Evolutionary conservation across 1,284 basidiomycete genomes (phyloP).

Genomic region (Exobasidium rhododendri): DNA sequence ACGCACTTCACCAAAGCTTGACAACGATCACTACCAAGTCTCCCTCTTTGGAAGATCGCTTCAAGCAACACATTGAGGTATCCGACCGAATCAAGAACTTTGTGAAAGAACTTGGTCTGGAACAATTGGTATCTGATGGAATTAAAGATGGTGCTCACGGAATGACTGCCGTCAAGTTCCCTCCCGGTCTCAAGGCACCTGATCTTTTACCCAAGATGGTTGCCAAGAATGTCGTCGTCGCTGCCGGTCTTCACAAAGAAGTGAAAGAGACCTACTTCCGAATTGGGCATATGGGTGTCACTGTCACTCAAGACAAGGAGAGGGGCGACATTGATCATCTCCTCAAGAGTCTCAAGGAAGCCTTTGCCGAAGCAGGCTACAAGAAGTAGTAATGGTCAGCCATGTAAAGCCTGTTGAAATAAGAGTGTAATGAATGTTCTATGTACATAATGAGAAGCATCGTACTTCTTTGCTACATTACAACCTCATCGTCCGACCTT

Average conservation of each 20-base stretch:
- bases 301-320: constrained; percentile 64
- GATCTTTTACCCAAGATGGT: constrained; percentile 58
- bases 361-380: constrained; percentile 58
- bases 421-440: too few species aligned
- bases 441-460: too few species aligned
- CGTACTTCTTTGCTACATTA: background rate
- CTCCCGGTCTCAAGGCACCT: constrained; percentile 44
- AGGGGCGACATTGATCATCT: constrained; percentile 70
- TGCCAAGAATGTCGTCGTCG: constrained; percentile 73
- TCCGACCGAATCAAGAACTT: constrained; percentile 72
- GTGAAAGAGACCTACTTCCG: constrained; percentile 67
- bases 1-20: constrained; percentile 80
- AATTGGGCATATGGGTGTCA: constrained; percentile 80
- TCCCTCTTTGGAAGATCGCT: constrained; percentile 71
- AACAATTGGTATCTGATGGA: constrained; percentile 49
- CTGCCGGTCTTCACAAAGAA: constrained; percentile 81
- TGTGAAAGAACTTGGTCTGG: constrained; percentile 67
- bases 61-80: constrained; percentile 71
- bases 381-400: background rate
- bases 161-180: constrained; percentile 54
- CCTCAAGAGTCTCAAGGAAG: constrained; percentile 65
- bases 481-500: background rate
- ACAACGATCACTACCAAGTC: constrained; percentile 64
- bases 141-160: constrained; percentile 52
- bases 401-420: too few species aligned